phyloP scores from a whole-genome alignment of 371 early-diverging fungal species.

The Mortierella sp. region DNA sequence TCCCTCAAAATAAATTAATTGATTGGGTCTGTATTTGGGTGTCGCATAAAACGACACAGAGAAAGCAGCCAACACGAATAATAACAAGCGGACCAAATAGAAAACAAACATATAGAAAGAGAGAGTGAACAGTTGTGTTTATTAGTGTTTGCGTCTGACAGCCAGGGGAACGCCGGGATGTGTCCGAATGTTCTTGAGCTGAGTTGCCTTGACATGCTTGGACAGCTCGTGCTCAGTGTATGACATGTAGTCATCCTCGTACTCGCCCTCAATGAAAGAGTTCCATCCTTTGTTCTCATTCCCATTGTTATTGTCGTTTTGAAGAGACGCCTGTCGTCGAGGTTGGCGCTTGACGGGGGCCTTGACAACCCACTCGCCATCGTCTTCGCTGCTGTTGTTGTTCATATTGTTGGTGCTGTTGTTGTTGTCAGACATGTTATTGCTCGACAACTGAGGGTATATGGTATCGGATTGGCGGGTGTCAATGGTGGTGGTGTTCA shows the following conservation, averaged over 20 bases:
- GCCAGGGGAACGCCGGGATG: background rate
- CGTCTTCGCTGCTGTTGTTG: background rate
- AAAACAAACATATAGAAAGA: background rate
- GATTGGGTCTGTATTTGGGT: background rate
- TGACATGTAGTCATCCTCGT: slow-evolving; percentile 24
- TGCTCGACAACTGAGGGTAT: background rate
- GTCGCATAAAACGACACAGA: too few species aligned
- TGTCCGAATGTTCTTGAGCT: slow-evolving; percentile 46
- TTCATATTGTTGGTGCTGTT: background rate
- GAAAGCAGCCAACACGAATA: background rate
- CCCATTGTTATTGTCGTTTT: background rate
- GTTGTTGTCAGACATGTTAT: background rate
- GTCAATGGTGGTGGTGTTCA: background rate
- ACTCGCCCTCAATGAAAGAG: slow-evolving; percentile 2
- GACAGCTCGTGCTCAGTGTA: slow-evolving; percentile 55
- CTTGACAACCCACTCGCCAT: slow-evolving; percentile 5
- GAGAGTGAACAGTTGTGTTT: background rate
- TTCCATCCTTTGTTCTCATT: background rate
- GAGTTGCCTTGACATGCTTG: slow-evolving; percentile 43
- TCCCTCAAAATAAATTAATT: background rate
- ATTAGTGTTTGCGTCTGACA: slow-evolving; percentile 1
- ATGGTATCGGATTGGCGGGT: background rate
- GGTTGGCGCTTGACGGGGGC: background rate
- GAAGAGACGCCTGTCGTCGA: background rate
- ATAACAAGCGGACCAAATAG: background rate